Percentiles rank a stretch among this genome's conserved stretches.
phyloP scores from a whole-genome alignment of 1,284 basidiomycete species.

The Hemileia vastatrix region DNA sequence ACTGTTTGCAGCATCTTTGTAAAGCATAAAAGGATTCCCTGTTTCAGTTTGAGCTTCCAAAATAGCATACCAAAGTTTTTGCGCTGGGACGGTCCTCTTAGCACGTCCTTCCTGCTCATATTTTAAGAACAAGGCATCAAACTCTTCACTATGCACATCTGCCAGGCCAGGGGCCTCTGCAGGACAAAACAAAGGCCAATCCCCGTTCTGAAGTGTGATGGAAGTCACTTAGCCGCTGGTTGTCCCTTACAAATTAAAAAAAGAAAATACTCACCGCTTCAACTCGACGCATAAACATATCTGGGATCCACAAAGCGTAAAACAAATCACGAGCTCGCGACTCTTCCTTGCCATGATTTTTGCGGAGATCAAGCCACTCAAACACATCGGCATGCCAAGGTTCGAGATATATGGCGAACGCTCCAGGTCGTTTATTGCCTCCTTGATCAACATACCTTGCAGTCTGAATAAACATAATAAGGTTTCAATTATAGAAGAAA shows the following conservation, averaged over 20 bases:
- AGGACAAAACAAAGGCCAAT: constrained; percentile 98
- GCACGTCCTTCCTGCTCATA: constrained; percentile 89
- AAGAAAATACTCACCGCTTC: too few species aligned
- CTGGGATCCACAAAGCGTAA: constrained; percentile 96
- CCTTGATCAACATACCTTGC: constrained; percentile 99
- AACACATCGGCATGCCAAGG: constrained; percentile 98
- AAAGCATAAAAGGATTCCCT: constrained; percentile 94
- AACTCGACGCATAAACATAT: constrained; percentile 61
- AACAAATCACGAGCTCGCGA: constrained; percentile 93
- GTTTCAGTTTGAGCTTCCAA: constrained; percentile 97
- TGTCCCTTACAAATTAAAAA: too few species aligned
- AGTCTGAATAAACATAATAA: too few species aligned
- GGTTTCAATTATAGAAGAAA: too few species aligned
- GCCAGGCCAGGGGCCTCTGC: constrained; percentile 85
- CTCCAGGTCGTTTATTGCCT: constrained; percentile 98
- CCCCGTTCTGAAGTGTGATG: too few species aligned
- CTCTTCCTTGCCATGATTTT: constrained; percentile 99
- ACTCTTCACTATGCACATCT: constrained; percentile 85
- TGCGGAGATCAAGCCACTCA: constrained; percentile 93
- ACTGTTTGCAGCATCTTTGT: constrained; percentile 59
- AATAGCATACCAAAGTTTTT: constrained; percentile 98
- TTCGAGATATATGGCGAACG: constrained; percentile 94
- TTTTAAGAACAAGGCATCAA: constrained; percentile 75
- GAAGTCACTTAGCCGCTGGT: too few species aligned
- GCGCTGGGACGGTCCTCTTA: constrained; percentile 78